Percentiles rank a stretch among this genome's conserved stretches.
These are phyloP conservation scores for Phlyctochytrium planicorne DNA, from an alignment of 192 early-diverging fungal genomes.

Conservation along the genomic window DNA sequence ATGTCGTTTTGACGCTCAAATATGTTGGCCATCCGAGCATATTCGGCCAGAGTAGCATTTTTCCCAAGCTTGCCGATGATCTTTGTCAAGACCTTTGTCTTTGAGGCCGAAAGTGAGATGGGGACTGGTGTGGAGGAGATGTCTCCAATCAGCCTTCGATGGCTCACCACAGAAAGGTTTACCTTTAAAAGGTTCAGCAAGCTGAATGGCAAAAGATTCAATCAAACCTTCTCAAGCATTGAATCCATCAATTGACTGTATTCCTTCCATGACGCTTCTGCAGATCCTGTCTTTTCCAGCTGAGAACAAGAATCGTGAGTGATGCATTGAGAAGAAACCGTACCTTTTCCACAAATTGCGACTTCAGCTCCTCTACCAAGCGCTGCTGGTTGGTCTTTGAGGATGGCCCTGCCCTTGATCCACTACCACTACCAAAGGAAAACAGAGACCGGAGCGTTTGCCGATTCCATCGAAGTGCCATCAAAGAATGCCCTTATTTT, in stretches of 20 bases:
- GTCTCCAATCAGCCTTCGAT: not conserved
- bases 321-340: not conserved
- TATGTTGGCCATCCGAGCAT: not conserved
- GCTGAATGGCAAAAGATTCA: not conserved
- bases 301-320: not conserved
- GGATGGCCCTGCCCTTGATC: too few relatives aligned
- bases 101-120: too few relatives aligned
- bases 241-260: not conserved
- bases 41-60: not conserved
- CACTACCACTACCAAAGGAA: too few relatives aligned
- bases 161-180: not conserved
- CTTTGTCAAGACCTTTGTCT: too few relatives aligned
- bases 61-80: not conserved
- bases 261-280: not conserved
- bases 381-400: not conserved
- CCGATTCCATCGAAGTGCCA: too few relatives aligned
- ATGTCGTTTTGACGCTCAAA: not conserved
- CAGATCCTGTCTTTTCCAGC: not conserved
- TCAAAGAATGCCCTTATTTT: too few relatives aligned
- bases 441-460: too few relatives aligned
- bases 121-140: not conserved
- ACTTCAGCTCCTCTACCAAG: not conserved
- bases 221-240: not conserved
- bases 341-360: constrained; percentile 3
- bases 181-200: too few relatives aligned